Percentiles rank a stretch among this genome's conserved stretches.
phyloP scores from a whole-genome alignment of 1,284 basidiomycete species.

The Flammula alnicola region DNA sequence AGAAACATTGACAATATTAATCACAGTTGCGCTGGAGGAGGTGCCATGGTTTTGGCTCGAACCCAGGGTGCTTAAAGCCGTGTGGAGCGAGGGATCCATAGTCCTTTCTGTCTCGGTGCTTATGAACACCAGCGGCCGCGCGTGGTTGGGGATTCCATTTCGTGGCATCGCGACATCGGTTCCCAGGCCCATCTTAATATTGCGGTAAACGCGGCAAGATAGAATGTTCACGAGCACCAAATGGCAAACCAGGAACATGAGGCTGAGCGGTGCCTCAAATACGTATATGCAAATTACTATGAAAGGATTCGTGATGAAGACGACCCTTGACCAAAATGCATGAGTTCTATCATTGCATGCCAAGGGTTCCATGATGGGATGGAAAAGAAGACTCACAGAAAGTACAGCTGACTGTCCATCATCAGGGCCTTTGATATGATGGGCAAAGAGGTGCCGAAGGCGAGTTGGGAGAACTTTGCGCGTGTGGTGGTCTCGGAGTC shows the following conservation, averaged over 20 bases:
- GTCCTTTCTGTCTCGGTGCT: too few species aligned
- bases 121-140: too few species aligned
- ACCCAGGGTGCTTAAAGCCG: too few species aligned
- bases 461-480: conserved; percentile 9
- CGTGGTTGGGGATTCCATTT: too few species aligned
- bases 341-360: not conserved
- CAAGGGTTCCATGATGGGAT: not conserved
- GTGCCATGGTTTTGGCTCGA: too few species aligned
- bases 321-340: not conserved
- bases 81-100: too few species aligned
- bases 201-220: conserved; percentile 15
- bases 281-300: conserved; percentile 9
- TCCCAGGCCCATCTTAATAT: conserved; percentile 7
- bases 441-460: conserved; percentile 30
- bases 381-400: conserved; percentile 29
- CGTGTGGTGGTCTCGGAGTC: not conserved
- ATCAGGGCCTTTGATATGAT: conserved; percentile 32
- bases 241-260: conserved; percentile 15
- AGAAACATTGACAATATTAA: too few species aligned
- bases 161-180: conserved; percentile 2
- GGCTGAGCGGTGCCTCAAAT: conserved; percentile 5
- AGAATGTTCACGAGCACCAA: conserved; percentile 16
- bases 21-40: too few species aligned
- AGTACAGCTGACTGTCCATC: conserved; percentile 37
- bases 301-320: conserved; percentile 9